Evolutionary conservation across 2,329 filamentous ascomycete species (phyloP).

Genomic region (Pyrenophora seminiperda): DNA sequence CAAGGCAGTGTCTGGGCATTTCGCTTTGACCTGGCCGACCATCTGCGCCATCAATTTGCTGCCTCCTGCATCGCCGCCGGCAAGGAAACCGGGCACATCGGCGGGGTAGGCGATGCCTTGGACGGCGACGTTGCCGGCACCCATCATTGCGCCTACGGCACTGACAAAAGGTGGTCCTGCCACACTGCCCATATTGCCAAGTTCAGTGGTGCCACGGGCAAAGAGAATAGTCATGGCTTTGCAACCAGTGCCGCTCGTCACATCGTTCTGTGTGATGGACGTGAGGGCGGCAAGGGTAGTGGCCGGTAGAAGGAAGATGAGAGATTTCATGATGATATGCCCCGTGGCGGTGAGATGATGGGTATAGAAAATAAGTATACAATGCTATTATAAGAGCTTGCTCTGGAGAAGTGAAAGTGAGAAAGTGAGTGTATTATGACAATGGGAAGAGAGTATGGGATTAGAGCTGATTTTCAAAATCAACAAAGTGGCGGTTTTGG

Average conservation of each 20-base stretch:
- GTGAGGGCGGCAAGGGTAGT: slow-evolving; percentile 26
- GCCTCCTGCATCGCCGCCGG: slow-evolving; percentile 54
- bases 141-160: slow-evolving; percentile 50
- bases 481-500: background rate
- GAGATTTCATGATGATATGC: slow-evolving; percentile 22
- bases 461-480: background rate
- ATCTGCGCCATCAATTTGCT: slow-evolving; percentile 53
- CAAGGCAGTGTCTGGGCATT: slow-evolving; percentile 55
- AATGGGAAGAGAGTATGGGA: background rate
- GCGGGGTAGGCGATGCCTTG: slow-evolving; percentile 63
- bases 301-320: slow-evolving; percentile 17
- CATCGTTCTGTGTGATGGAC: slow-evolving; percentile 33
- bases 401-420: no score
- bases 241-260: slow-evolving; percentile 43
- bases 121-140: slow-evolving; percentile 53
- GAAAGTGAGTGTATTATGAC: slow-evolving; percentile 1
- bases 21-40: slow-evolving; percentile 46
- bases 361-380: background rate
- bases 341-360: background rate
- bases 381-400: no score
- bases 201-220: slow-evolving; percentile 61
- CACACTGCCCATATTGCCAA: slow-evolving; percentile 58
- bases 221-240: slow-evolving; percentile 60
- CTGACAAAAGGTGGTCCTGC: slow-evolving; percentile 59
- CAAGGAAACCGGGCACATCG: slow-evolving; percentile 52